Percentiles rank a stretch among this genome's conserved stretches.
These are phyloP conservation scores for Pichia sp. DNA, from an alignment of 1,139 yeast species.

Conservation along the genomic window DNA sequence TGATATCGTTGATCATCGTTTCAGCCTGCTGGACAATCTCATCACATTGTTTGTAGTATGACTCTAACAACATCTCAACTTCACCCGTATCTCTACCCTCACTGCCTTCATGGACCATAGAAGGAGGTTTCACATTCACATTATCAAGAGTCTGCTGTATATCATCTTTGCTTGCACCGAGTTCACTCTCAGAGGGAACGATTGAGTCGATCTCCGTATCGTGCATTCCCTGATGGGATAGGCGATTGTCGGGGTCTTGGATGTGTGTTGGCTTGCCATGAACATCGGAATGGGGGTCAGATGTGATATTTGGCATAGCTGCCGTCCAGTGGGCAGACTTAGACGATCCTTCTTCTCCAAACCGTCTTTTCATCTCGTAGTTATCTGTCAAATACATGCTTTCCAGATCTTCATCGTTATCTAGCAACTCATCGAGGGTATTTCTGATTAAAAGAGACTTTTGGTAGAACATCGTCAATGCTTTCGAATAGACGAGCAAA, in stretches of 20 bases:
- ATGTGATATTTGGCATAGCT: background rate
- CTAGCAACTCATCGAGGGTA: slow-evolving; percentile 66
- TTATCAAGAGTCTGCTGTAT: too few relatives aligned
- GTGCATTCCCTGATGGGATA: too few relatives aligned
- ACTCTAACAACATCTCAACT: slow-evolving; percentile 82
- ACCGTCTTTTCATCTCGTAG: slow-evolving; percentile 8
- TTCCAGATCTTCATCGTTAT: slow-evolving; percentile 83
- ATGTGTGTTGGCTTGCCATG: too few relatives aligned
- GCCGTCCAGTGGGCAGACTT: background rate
- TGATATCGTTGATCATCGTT: slow-evolving; percentile 73
- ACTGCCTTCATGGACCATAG: slow-evolving; percentile 9
- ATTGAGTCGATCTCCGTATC: background rate
- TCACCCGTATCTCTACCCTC: slow-evolving; percentile 46
- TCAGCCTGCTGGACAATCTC: slow-evolving; percentile 95
- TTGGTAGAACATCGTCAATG: slow-evolving; percentile 59
- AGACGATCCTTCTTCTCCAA: slow-evolving; percentile 11
- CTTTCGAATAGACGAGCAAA: slow-evolving; percentile 58
- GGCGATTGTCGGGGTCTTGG: too few relatives aligned
- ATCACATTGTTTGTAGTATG: slow-evolving; percentile 92
- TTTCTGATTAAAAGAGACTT: slow-evolving; percentile 60
- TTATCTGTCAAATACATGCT: slow-evolving; percentile 69
- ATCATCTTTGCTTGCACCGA: too few relatives aligned
- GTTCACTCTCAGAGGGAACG: too few relatives aligned
- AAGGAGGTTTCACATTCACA: background rate
- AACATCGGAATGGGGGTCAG: background rate